Base-by-base conservation (phyloP, 129 eudicot genomes). In the Lactuca saligna region DNA sequence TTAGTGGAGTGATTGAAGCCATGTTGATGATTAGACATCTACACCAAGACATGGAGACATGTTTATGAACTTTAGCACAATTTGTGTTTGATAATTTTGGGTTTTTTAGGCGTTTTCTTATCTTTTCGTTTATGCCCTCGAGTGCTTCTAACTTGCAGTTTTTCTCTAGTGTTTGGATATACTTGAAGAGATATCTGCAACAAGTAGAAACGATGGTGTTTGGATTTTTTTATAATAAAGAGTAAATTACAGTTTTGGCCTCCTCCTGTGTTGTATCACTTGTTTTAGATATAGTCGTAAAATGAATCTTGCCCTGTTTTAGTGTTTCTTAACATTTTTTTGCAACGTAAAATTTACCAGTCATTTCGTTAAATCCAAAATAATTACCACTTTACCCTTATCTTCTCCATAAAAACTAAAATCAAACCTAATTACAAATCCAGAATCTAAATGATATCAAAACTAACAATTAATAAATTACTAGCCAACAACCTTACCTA, bases 41-140 rank as follows among this genome's bases (percentile, higher is more conserved):
- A 63, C 91, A 89, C 99, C 99, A 93, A 77, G 99, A 90, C 70
- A 83, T 79, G 51, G 95, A 89, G 51, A 88, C 84, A 55, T 89
- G 95, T 77, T 83, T 87, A 65, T 84, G 87, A 64, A 93, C 84
- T 79, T 84, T 90, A 46, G 90, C 83, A 75, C 70, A 81, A 69
- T 82, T 85, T 68, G 88, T 85, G 67, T 76, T 86, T 8, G 99
- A 93, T 77, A 93, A 63, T 68, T 93, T 93, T 4, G 97, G 97
- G 73, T 93, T 93, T 84, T 87, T 93, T 73, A 87, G 68, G 31
- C 99, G 97, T 86, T 89, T 93, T 11, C 99, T 78, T 71, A 93
- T 89, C 80, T 93, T 93, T 79, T 93, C 99, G 60, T 83, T 93
- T 78, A 89, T 87, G 16, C 82, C 90, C 75, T 93, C 99, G 7